These are phyloP conservation scores for Metschnikowia borealis DNA, from an alignment of 805 yeast species.

Conservation along the genomic window DNA sequence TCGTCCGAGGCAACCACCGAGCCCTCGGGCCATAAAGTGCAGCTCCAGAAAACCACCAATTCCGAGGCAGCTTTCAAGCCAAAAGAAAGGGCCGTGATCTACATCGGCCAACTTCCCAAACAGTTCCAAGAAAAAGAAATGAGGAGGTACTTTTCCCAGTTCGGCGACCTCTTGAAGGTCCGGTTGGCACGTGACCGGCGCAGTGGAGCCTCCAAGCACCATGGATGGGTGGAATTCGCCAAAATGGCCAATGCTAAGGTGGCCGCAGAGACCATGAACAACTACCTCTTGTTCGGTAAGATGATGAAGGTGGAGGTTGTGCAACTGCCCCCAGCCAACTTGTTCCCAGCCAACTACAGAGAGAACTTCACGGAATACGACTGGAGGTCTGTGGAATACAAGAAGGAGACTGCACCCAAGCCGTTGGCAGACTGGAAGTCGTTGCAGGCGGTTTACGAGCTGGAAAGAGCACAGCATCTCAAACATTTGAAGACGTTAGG, in stretches of 20 bases:
- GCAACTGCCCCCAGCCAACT: conserved; percentile 55
- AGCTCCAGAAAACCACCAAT: conserved; percentile 17
- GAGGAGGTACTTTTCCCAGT: conserved; percentile 80
- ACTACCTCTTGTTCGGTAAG: conserved; percentile 85
- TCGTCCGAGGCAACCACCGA: background rate
- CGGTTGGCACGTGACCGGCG: conserved; percentile 84
- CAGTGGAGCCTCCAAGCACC: conserved; percentile 88
- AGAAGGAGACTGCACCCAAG: conserved; percentile 55
- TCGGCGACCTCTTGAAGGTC: conserved; percentile 77
- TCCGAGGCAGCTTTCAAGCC: conserved; percentile 20
- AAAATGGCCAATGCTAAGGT: conserved; percentile 72
- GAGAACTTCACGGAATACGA: conserved; percentile 13
- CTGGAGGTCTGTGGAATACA: conserved; percentile 19
- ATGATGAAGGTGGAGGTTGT: conserved; percentile 58
- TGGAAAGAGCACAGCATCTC: conserved; percentile 41
- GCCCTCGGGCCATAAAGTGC: conserved; percentile 20
- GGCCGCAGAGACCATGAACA: conserved; percentile 95
- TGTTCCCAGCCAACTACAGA: conserved; percentile 30
- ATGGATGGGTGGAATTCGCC: conserved; percentile 83
- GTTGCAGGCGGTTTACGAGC: conserved; percentile 45
- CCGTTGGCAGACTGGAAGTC: conserved; percentile 53
- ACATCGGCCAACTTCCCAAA: conserved; percentile 88
- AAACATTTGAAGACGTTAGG: conserved; percentile 40
- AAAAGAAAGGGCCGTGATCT: conserved; percentile 60
- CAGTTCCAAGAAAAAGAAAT: conserved; percentile 85